Evolutionary conservation across 2,329 filamentous ascomycete species (phyloP), one percentile per base, ranked within the genome.

Genomic region (Nigrograna mackinnonii): DNA sequence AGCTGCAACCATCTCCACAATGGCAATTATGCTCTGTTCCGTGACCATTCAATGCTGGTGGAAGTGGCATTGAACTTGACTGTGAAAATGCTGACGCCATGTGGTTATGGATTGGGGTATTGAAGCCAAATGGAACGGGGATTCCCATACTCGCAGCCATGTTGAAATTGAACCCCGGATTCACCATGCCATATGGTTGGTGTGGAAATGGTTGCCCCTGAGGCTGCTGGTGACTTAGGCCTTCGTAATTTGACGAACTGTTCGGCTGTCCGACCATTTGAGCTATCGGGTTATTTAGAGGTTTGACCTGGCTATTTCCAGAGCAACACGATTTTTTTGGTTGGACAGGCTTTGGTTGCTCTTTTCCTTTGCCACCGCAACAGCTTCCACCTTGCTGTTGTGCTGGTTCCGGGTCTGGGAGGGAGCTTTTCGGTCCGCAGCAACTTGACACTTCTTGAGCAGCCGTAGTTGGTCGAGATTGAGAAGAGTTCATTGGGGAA

Each of bases 1-100:
- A 89, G 51, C 83, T 77, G 51, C 85, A 89, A 20, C 72, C 72
- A 40, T 84, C 79, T 16, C 85, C 85, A 57, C 85, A 89, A 35
- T 74, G 73, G 54, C 85, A 89, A 18, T 73, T 70, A 48, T 79
- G 75, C 28, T 66, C 67, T 2, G 52, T 54, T 40, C 65, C 70
- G 34, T 70, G 55, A 11, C 40, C 37, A 70, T 39, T 60, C 69
- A 16, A 19, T 21, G 18, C 20, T 9, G 57, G 34, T 36, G 41
- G 51, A 64, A 60, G 60, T 28, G 52, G 66, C 50, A 61, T 70
- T 64, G 44, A 50, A 44, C 46, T 52, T 57, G 62, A 61, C 58
- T 46, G 58, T 22, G 63, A 59, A 22, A 62, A 65, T 2, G 49
- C 52, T 13, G 55, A 54, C 6, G 61, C 60, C 31, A 57, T 53